A percentile compares a stretch with the other conserved stretches of the same genome.
Conservation (phyloP, 495 filamentous ascomycete genomes). For the Trichoderma orchidacearum region DNA sequence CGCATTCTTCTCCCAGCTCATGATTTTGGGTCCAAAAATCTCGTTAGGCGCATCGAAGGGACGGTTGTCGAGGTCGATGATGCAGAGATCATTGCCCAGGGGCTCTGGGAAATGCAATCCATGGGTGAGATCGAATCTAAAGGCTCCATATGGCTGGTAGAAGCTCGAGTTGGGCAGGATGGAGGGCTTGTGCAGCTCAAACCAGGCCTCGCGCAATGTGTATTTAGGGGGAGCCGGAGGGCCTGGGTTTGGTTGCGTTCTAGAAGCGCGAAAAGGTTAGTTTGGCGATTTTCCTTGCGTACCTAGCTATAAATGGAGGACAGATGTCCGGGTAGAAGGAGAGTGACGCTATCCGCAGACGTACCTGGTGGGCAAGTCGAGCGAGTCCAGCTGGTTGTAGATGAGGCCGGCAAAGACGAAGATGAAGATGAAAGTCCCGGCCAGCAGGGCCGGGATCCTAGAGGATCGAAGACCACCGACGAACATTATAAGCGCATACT, state of each 20-base stretch:
- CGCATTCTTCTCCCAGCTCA: conserved; percentile 9
- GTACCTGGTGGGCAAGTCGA: not conserved
- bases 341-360: not conserved
- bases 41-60: conserved; percentile 11
- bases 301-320: no score
- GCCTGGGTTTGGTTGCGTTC: not conserved
- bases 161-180: not conserved
- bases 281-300: no score
- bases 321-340: not conserved
- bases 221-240: not conserved
- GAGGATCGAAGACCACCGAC: not conserved
- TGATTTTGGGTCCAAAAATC: conserved; percentile 13
- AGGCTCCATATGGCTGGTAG: not conserved
- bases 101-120: conserved; percentile 11
- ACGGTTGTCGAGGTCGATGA: conserved; percentile 29
- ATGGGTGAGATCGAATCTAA: conserved; percentile 10
- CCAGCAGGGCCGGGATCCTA: not conserved
- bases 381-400: not conserved
- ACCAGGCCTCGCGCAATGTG: not conserved
- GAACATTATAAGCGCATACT: not conserved
- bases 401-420: conserved; percentile 3
- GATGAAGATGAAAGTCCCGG: conserved; percentile 1
- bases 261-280: not conserved
- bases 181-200: not conserved
- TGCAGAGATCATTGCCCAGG: conserved; percentile 20